Percentiles rank a stretch among this genome's conserved stretches.
Conservation (phyloP, 2,329 filamentous ascomycete genomes). For the Fusarium sp. region DNA sequence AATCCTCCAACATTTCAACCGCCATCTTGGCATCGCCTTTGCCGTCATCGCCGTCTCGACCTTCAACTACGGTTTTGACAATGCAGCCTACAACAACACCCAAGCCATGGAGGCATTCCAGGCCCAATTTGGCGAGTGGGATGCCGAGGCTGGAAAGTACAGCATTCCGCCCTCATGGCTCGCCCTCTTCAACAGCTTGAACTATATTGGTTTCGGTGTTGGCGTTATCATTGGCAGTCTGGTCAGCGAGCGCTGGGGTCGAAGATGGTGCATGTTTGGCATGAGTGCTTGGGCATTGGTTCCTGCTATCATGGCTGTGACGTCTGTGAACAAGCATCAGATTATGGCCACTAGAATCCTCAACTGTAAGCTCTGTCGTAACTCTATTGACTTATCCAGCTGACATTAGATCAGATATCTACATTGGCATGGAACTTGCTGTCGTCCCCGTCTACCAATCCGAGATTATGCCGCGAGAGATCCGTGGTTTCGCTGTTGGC, state of each 20-base stretch:
- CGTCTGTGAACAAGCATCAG: constrained; percentile 27
- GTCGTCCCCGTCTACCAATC: constrained; percentile 54
- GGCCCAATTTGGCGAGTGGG: constrained; percentile 51
- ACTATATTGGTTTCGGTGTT: constrained; percentile 53
- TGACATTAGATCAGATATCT: constrained; percentile 13
- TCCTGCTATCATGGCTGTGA: constrained; percentile 37
- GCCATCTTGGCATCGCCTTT: constrained; percentile 24
- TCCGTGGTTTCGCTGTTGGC: constrained; percentile 53
- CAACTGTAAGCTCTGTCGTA: constrained; percentile 17
- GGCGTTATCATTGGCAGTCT: constrained; percentile 44
- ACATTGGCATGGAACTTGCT: constrained; percentile 40
- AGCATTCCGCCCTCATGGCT: constrained; percentile 51
- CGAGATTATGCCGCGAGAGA: constrained; percentile 51
- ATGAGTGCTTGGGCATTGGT: constrained; percentile 55
- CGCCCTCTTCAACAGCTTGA: constrained; percentile 55
- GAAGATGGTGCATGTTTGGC: constrained; percentile 49
- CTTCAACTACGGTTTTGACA: constrained; percentile 59
- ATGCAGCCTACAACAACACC: constrained; percentile 53
- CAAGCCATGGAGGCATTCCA: constrained; percentile 56
- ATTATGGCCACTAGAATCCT: constrained; percentile 42
- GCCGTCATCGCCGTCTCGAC: constrained; percentile 54
- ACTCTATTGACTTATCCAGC: background rate
- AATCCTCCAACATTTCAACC: constrained; percentile 42
- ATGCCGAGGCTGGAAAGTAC: constrained; percentile 45
- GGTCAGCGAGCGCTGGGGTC: constrained; percentile 42